Evolutionary conservation across 352 stramenopile species (phyloP), one percentile per base, ranked within the genome.

Genomic region (Globisporangium cylindrosporum): DNA sequence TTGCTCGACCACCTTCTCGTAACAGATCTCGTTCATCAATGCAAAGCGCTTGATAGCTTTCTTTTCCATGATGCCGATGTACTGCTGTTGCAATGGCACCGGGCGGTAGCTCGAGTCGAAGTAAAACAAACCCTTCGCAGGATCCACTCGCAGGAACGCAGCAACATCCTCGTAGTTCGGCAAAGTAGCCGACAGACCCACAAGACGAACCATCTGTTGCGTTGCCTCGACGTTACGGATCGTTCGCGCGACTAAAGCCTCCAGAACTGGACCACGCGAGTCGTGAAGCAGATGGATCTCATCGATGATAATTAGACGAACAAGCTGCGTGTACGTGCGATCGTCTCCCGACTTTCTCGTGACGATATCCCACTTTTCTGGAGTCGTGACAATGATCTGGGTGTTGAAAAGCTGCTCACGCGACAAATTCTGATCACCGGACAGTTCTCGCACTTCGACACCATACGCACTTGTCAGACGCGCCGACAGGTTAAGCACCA

Each of bases 281-380:
- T 99, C 98, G 71, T 99, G 97, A 14, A 99, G 86, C 63, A 99
- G 84, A 76, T 99, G 98, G 71, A 99, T 99, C 82, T 99, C 98
- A 90, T 99, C 98, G 62, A 99, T 98, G 75, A 99, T 99, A 46
- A 99, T 91, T 34, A 99, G 75, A 8, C 95, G 94, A 15, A 99
- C 97, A 4, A 99, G 87, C 73, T 99, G 97, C 3, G 97, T 99
- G 81, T 99, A 99, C 7, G 97, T 96, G 57, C 97, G 86, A 63
- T 96, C 85, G 59, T 99, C 98, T 38, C 98, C 97, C 25, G 94
- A 97, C 81, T 99, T 99, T 62, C 98, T 90, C 25, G 98, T 99
- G 54, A 99, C 97, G 73, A 99, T 99, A 83, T 99, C 98, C 97
- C 97, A 99, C 80, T 99, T 99, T 70, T 99, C 98, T 1, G 98